Evolutionary conservation across 768 basidiomycete species (phyloP), one percentile per base, ranked within the genome.

Genomic region (Omphalotus guepiniiformis): DNA sequence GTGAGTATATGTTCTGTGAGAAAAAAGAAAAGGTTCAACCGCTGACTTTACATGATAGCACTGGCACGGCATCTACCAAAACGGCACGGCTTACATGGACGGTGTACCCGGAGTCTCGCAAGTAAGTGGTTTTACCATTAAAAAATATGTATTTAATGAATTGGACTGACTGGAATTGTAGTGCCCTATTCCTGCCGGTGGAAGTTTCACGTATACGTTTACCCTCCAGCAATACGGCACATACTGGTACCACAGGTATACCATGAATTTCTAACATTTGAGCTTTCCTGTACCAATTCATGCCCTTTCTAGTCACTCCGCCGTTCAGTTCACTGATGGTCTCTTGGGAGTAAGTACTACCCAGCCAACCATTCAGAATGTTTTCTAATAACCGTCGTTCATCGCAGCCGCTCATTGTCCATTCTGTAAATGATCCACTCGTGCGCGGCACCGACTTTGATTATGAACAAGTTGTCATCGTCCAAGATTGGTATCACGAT

Each of bases 241-340:
- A 9, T 52, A 22, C 39, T 54, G 54, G 54, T 55, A 55, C 34
- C 54, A 55, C 42, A 55, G 53, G n/a, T n/a, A n/a, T n/a, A n/a
- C n/a, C n/a, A n/a, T n/a, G n/a, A n/a, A n/a, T n/a, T n/a, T n/a
- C n/a, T n/a, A n/a, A n/a, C n/a, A n/a, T n/a, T n/a, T n/a, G n/a
- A n/a, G n/a, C n/a, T n/a, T n/a, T n/a, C n/a, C n/a, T n/a, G n/a
- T n/a, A n/a, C n/a, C n/a, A n/a, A n/a, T n/a, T n/a, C n/a, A n/a
- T n/a, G n/a, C n/a, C n/a, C n/a, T n/a, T n/a, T n/a, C n/a, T n/a
- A n/a, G n/a, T 19, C 54, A 55, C 28, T 46, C 49, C n/a, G 42
- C 48, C 16, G 44, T 42, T 8, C 54, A 55, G 30, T 55, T 53
- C 34, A 43, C 48, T 15, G 54, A 55, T 27, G 54, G 54, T 13